Percentiles rank a stretch among this genome's conserved stretches.
These are phyloP conservation scores for Cladosporium phlei DNA, from an alignment of 2,329 filamentous ascomycete genomes.

Conservation along the genomic window DNA sequence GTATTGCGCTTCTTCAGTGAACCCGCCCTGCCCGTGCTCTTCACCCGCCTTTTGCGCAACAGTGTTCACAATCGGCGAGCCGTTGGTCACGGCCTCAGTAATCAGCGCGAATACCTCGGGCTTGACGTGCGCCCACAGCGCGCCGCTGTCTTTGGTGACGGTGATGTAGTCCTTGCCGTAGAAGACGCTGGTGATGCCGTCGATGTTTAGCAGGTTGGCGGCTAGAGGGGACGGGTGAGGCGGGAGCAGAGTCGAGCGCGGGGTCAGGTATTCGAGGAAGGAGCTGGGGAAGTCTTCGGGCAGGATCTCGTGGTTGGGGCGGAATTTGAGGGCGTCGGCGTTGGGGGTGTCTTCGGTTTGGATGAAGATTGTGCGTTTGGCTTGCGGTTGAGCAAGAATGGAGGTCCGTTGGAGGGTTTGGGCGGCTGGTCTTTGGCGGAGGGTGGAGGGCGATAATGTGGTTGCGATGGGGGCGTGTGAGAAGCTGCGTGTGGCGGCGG, in stretches of 20 bases:
- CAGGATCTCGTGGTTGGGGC: conserved; percentile 82
- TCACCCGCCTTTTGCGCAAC: conserved; percentile 55
- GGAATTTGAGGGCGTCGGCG: conserved; percentile 88
- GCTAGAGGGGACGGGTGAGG: conserved; percentile 89
- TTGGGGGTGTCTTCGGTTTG: conserved; percentile 95
- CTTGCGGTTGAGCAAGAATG: conserved; percentile 15
- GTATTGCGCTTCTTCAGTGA: conserved; percentile 64
- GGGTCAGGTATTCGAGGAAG: conserved; percentile 87
- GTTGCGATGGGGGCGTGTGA: conserved; percentile 14
- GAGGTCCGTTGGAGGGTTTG: conserved; percentile 7
- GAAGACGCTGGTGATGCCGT: conserved; percentile 91
- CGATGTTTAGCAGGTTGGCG: conserved; percentile 83
- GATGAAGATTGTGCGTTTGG: conserved; percentile 80
- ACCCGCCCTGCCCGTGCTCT: conserved; percentile 43
- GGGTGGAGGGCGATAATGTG: conserved; percentile 7
- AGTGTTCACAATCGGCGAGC: conserved; percentile 73
- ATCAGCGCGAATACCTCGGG: conserved; percentile 94
- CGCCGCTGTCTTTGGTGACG: conserved; percentile 81
- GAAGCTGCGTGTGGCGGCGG: conserved; percentile 17
- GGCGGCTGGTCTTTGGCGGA: conserved; percentile 1
- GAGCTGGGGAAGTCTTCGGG: conserved; percentile 67
- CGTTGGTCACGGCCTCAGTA: conserved; percentile 82
- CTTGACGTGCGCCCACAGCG: conserved; percentile 90
- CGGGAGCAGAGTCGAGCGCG: conserved; percentile 79
- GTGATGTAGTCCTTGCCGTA: conserved; percentile 96